Evolutionary conservation across 345 rosid genomes (phyloP).

Genomic region (Corchorus olitorius): DNA sequence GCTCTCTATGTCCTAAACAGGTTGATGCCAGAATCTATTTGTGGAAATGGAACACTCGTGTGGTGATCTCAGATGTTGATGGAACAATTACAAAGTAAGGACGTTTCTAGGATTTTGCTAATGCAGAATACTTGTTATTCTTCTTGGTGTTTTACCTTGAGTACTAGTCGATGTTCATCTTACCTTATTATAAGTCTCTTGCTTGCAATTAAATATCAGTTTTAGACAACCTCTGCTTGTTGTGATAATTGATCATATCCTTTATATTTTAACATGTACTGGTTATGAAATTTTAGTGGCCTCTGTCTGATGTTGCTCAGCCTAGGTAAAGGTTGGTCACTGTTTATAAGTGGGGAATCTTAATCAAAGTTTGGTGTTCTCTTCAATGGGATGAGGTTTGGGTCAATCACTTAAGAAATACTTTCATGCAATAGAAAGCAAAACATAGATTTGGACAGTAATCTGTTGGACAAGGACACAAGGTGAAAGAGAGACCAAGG

Average conservation of each 20-base stretch:
- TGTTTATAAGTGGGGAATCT: slow-evolving; percentile 5
- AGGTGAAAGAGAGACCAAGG: not conserved
- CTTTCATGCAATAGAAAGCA: not conserved
- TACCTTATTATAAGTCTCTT: not conserved
- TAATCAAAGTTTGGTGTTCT: not conserved
- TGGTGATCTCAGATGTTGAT: slow-evolving; percentile 96
- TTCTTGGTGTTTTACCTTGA: not conserved
- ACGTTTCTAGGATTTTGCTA: not conserved
- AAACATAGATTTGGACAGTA: not conserved
- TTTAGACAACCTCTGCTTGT: not conserved
- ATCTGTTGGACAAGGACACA: not conserved
- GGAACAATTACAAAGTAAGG: slow-evolving; percentile 94
- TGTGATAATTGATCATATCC: not conserved
- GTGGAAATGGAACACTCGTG: slow-evolving; percentile 94
- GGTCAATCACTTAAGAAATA: not conserved
- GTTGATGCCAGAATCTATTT: slow-evolving; percentile 90
- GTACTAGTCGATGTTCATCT: not conserved
- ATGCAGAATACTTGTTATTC: slow-evolving; percentile 2
- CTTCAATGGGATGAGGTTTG: not conserved
- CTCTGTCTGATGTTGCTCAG: not conserved
- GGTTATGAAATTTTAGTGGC: slow-evolving; percentile 1
- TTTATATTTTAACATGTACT: not conserved
- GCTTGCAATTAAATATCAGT: not conserved
- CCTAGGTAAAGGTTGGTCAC: not conserved
- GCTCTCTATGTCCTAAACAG: slow-evolving; percentile 39